These are phyloP conservation scores for Neonectria magnoliae DNA, from an alignment of 2,329 filamentous ascomycete species.

Conservation along the genomic window DNA sequence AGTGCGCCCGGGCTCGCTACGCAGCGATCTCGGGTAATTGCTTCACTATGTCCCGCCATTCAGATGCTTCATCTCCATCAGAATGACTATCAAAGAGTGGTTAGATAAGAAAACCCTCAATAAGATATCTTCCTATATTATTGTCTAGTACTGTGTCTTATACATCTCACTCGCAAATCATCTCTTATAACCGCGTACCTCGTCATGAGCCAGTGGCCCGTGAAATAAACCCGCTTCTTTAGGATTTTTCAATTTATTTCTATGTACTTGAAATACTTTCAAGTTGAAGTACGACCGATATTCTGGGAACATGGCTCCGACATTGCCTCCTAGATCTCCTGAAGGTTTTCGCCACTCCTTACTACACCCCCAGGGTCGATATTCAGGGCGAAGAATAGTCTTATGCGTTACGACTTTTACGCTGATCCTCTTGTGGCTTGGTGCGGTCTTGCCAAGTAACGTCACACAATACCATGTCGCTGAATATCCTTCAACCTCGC, in stretches of 20 bases:
- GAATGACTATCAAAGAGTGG: background rate
- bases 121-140: background rate
- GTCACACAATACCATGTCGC: background rate
- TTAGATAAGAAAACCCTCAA: background rate
- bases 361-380: background rate
- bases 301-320: background rate
- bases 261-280: background rate
- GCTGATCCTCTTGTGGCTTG: background rate
- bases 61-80: background rate
- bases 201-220: background rate
- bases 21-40: background rate
- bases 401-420: background rate
- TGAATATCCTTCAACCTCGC: background rate
- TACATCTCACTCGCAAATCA: background rate
- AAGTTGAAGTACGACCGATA: background rate
- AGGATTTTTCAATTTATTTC: background rate
- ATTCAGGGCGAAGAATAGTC: background rate
- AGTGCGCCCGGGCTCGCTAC: background rate
- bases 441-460: background rate
- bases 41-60: background rate
- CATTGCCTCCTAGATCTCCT: background rate
- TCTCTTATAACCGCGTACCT: background rate
- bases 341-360: background rate
- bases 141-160: background rate
- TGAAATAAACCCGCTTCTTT: background rate